A percentile compares a stretch with the other conserved stretches of the same genome.
Conservation (phyloP, 139 green algal genomes). For the Zygnema cylindricum region DNA sequence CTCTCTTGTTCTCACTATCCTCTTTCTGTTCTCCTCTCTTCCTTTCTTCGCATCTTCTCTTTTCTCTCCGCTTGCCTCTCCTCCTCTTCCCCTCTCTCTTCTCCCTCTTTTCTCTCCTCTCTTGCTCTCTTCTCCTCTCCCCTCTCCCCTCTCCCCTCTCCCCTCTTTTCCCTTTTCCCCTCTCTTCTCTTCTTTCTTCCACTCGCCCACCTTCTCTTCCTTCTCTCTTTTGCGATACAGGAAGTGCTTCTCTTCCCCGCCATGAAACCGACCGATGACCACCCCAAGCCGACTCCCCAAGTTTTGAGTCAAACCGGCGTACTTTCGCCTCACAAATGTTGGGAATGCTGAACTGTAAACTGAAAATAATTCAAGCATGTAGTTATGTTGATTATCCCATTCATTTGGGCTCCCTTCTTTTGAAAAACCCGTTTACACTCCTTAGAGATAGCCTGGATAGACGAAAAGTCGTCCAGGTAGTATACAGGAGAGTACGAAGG, state of each 20-base stretch:
- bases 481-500: too few species aligned
- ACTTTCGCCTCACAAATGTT: too few species aligned
- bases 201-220: neutral
- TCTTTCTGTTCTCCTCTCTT: neutral
- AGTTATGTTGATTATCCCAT: too few species aligned
- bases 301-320: too few species aligned
- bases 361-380: too few species aligned
- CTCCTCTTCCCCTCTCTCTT: constrained; percentile 30
- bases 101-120: neutral
- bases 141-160: neutral
- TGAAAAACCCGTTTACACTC: too few species aligned
- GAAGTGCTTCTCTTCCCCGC: constrained; percentile 98
- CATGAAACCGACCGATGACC: constrained; percentile 93
- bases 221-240: constrained; percentile 25
- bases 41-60: neutral
- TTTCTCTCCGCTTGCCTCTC: neutral
- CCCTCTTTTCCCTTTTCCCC: neutral
- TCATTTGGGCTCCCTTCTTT: too few species aligned
- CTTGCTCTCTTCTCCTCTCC: neutral
- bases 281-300: neutral
- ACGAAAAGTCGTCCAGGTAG: too few species aligned
- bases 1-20: too few species aligned
- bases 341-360: too few species aligned
- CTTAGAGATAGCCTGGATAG: too few species aligned
- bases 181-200: neutral